Conservation (phyloP, 1,284 basidiomycete genomes). For the Cryptococcus wingfieldii region DNA sequence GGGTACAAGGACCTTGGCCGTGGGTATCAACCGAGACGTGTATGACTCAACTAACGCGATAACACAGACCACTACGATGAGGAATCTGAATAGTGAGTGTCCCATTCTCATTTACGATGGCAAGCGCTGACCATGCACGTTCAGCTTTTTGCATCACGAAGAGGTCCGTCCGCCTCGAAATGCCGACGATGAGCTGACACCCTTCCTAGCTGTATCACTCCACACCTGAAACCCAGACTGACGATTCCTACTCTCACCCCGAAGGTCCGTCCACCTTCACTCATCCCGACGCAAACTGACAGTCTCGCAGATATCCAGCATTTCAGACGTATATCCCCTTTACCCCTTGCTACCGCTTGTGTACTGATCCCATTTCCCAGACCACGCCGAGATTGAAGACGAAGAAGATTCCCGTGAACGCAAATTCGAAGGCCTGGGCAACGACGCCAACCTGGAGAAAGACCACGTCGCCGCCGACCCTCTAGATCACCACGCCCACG, state of each 20-base stretch:
- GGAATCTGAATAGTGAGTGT: constrained; percentile 52
- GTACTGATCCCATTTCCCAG: constrained; percentile 49
- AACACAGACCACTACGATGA: constrained; percentile 48
- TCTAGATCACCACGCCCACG: constrained; percentile 42
- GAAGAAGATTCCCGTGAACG: constrained; percentile 62
- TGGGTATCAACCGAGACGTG: constrained; percentile 46
- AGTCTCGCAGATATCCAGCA: constrained; percentile 36
- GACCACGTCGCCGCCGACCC: constrained; percentile 44
- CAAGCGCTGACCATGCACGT: neutral
- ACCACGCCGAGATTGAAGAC: constrained; percentile 77
- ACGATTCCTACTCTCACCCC: constrained; percentile 87
- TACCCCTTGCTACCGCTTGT: neutral
- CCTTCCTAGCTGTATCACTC: constrained; percentile 76
- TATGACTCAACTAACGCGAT: neutral
- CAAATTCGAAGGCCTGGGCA: constrained; percentile 42
- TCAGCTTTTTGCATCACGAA: constrained; percentile 81
- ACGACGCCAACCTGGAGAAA: constrained; percentile 33
- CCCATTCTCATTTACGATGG: neutral
- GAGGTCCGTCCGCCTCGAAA: constrained; percentile 51
- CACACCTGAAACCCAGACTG: constrained; percentile 94
- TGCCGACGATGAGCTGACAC: neutral
- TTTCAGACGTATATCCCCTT: constrained; percentile 30
- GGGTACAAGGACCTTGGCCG: constrained; percentile 88
- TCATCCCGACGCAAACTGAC: neutral
- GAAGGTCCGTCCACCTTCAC: constrained; percentile 57